Percentiles rank a stretch among this genome's conserved stretches.
Evolutionary conservation across 192 early-diverging fungal genomes (phyloP).

Genomic region (Geosiphon pyriformis): DNA sequence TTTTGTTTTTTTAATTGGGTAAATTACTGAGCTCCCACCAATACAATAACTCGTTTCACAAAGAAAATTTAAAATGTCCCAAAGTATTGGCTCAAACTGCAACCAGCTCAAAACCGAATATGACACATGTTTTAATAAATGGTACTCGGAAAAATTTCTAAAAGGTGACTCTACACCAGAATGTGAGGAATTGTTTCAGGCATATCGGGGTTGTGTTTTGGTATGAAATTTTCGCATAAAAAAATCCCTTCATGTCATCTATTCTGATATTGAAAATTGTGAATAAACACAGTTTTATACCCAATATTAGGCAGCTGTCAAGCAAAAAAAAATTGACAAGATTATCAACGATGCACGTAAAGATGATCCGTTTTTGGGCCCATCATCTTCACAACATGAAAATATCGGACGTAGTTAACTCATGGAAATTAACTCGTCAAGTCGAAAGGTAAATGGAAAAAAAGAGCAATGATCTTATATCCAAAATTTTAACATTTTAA

Average conservation of each 20-base stretch:
- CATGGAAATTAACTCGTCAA: too few species aligned
- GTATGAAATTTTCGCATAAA: conserved; percentile 40
- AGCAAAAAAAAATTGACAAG: conserved; percentile 80
- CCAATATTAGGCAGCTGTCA: conserved; percentile 54
- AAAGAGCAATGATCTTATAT: too few species aligned
- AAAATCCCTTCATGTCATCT: background rate
- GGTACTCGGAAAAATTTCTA: conserved; percentile 95
- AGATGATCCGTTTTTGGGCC: conserved; percentile 68
- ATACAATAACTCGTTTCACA: too few species aligned
- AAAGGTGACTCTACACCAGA: conserved; percentile 72
- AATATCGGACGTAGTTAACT: too few species aligned
- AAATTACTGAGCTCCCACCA: too few species aligned
- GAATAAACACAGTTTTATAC: background rate
- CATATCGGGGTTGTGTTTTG: conserved; percentile 80
- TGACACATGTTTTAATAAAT: conserved; percentile 89
- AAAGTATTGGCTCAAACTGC: conserved; percentile 64
- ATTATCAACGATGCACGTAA: conserved; percentile 80
- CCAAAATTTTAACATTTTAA: too few species aligned
- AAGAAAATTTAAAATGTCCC: conserved; percentile 51
- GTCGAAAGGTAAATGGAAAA: too few species aligned
- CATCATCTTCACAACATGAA: too few species aligned
- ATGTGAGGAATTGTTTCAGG: conserved; percentile 80
- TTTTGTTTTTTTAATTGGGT: too few species aligned
- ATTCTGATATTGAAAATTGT: background rate
- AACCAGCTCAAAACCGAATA: conserved; percentile 80